These are phyloP conservation scores for Acer negundo DNA, from an alignment of 345 rosid species.

Conservation along the genomic window DNA sequence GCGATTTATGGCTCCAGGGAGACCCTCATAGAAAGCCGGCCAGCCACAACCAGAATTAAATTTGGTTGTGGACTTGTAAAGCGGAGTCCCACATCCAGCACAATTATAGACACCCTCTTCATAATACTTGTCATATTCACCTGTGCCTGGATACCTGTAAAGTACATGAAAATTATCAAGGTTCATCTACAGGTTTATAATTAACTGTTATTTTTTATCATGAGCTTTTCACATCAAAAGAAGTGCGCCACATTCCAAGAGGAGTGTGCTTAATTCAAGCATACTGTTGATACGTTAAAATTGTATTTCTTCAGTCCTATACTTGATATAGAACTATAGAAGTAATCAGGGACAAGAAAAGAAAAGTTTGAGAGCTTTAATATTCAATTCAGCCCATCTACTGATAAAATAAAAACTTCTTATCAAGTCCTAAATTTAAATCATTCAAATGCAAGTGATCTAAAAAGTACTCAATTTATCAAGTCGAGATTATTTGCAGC, in stretches of 20 bases:
- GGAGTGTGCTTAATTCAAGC: not conserved
- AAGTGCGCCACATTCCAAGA: not conserved
- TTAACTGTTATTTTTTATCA: not conserved
- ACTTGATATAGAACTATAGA: not conserved
- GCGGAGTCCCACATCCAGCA: constrained; percentile 90
- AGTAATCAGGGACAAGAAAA: not conserved
- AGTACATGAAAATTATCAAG: constrained; percentile 2
- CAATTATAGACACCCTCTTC: constrained; percentile 75
- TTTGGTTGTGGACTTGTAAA: constrained; percentile 75
- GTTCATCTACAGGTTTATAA: not conserved
- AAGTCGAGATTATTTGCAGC: not conserved
- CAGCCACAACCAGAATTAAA: constrained; percentile 88
- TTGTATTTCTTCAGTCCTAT: not conserved
- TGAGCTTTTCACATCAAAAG: not conserved
- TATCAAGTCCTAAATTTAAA: not conserved
- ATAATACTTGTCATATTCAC: constrained; percentile 71
- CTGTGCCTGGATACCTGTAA: constrained; percentile 79
- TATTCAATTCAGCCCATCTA: not conserved
- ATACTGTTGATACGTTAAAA: not conserved
- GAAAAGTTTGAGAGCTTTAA: not conserved
- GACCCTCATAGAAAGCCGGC: constrained; percentile 94
- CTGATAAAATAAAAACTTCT: not conserved
- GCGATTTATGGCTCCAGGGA: constrained; percentile 80
- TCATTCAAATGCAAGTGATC: not conserved
- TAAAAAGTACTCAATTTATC: not conserved